Percentiles rank a stretch among this genome's conserved stretches.
phyloP scores from a whole-genome alignment of 352 stramenopile species.

The Phytophthora sansomeana region DNA sequence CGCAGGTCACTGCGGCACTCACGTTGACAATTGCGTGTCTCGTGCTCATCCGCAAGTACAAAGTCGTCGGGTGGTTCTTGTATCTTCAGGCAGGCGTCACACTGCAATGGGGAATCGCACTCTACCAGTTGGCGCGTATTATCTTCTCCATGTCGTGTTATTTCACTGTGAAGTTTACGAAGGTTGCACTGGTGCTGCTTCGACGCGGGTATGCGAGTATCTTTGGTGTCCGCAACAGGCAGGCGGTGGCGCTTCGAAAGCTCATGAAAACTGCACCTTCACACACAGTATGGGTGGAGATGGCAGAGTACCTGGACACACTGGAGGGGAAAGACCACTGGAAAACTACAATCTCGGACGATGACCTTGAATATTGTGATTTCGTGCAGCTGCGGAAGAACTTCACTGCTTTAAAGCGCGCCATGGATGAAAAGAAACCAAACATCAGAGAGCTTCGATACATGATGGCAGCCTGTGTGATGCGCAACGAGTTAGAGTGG shows the following conservation, averaged over 20 bases:
- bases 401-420: constrained; percentile 41
- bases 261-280: constrained; percentile 65
- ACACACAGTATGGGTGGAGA: constrained; percentile 64
- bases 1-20: constrained; percentile 50
- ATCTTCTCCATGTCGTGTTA: constrained; percentile 64
- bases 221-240: constrained; percentile 57
- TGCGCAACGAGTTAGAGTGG: constrained; percentile 75
- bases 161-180: constrained; percentile 62
- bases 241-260: constrained; percentile 55
- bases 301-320: constrained; percentile 66
- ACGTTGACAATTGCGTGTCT: constrained; percentile 32
- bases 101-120: constrained; percentile 70
- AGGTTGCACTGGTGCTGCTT: constrained; percentile 41
- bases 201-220: constrained; percentile 42
- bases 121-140: constrained; percentile 76
- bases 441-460: constrained; percentile 67
- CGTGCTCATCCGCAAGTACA: constrained; percentile 63
- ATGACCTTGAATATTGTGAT: constrained; percentile 72
- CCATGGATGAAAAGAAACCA: constrained; percentile 30
- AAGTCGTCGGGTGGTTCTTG: constrained; percentile 67
- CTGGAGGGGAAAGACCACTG: constrained; percentile 70
- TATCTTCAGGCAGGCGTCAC: constrained; percentile 63
- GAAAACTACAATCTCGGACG: constrained; percentile 53
- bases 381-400: constrained; percentile 62
- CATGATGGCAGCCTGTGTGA: constrained; percentile 69